These are phyloP conservation scores for Agroathelia rolfsii DNA, from an alignment of 1,284 basidiomycete genomes.

Conservation along the genomic window DNA sequence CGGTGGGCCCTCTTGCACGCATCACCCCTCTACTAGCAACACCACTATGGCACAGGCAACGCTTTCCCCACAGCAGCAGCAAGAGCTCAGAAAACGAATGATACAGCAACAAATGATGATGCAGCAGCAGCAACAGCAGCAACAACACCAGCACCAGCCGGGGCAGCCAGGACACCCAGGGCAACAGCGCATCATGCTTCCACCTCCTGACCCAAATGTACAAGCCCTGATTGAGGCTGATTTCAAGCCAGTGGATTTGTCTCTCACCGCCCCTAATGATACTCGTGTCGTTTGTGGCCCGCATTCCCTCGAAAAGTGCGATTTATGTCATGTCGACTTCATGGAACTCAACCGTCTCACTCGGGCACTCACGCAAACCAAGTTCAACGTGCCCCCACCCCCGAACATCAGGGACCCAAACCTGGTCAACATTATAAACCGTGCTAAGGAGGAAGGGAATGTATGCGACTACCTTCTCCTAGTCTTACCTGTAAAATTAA, in stretches of 20 bases:
- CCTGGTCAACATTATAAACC: slow-evolving; percentile 61
- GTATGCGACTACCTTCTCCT: slow-evolving; percentile 29
- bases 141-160: too few species aligned
- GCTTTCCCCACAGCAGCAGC: too few species aligned
- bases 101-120: too few species aligned
- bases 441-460: slow-evolving; percentile 87
- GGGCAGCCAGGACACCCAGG: too few species aligned
- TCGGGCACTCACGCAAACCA: slow-evolving; percentile 54
- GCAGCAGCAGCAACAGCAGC: too few species aligned
- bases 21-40: too few species aligned
- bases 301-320: slow-evolving; percentile 65
- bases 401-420: slow-evolving; percentile 69
- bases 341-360: slow-evolving; percentile 62
- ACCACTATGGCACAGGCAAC: too few species aligned
- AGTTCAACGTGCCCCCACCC: slow-evolving; percentile 72
- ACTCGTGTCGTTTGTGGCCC: slow-evolving; percentile 44
- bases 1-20: too few species aligned
- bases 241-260: slow-evolving; percentile 50
- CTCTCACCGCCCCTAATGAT: slow-evolving; percentile 41
- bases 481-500: slow-evolving; percentile 4
- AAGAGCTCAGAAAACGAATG: too few species aligned
- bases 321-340: slow-evolving; percentile 64
- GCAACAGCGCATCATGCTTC: slow-evolving; percentile 32
- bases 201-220: slow-evolving; percentile 53
- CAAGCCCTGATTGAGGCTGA: slow-evolving; percentile 69